A percentile compares a stretch with the other conserved stretches of the same genome.
Conservation (phyloP, 2,329 filamentous ascomycete genomes). For the Ophiostoma himal-ulmi region DNA sequence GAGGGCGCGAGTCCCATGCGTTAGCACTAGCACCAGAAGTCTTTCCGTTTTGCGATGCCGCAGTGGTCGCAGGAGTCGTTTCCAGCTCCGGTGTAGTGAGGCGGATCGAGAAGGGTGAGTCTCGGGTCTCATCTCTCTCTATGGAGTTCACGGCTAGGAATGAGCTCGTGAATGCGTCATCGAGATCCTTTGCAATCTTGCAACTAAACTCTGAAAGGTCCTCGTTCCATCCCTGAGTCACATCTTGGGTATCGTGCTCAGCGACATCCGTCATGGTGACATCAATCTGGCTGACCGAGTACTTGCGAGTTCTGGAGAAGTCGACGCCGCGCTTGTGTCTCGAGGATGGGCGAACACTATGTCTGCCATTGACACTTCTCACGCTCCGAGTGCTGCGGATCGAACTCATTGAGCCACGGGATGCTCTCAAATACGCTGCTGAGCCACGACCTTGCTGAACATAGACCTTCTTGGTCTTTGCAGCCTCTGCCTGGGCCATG, state of each 20-base stretch:
- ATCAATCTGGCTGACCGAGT: slow-evolving; percentile 26
- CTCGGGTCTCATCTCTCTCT: slow-evolving; percentile 30
- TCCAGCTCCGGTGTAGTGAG: slow-evolving; percentile 32
- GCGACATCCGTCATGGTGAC: slow-evolving; percentile 2
- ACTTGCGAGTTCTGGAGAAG: slow-evolving; percentile 47
- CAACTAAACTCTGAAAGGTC: slow-evolving; percentile 78
- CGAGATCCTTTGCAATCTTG: slow-evolving; percentile 82
- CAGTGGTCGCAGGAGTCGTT: neutral
- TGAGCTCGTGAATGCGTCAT: slow-evolving; percentile 80
- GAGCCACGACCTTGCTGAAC: slow-evolving; percentile 31
- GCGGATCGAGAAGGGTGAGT: slow-evolving; percentile 41
- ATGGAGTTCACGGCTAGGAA: slow-evolving; percentile 34
- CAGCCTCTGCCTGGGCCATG: slow-evolving; percentile 27
- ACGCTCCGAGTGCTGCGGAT: slow-evolving; percentile 39
- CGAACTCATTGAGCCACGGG: slow-evolving; percentile 44
- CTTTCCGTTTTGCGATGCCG: slow-evolving; percentile 8
- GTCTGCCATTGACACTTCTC: slow-evolving; percentile 32
- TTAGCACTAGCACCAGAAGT: slow-evolving; percentile 13
- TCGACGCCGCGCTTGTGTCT: slow-evolving; percentile 50
- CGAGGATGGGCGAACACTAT: slow-evolving; percentile 39
- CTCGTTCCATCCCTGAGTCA: slow-evolving; percentile 49
- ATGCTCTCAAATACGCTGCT: slow-evolving; percentile 31
- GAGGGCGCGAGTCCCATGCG: slow-evolving; percentile 44
- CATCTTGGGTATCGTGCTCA: slow-evolving; percentile 16
- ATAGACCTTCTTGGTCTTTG: slow-evolving; percentile 27